phyloP scores from a whole-genome alignment of 306 rosid genomes.

The Begonia peltatifolia region DNA sequence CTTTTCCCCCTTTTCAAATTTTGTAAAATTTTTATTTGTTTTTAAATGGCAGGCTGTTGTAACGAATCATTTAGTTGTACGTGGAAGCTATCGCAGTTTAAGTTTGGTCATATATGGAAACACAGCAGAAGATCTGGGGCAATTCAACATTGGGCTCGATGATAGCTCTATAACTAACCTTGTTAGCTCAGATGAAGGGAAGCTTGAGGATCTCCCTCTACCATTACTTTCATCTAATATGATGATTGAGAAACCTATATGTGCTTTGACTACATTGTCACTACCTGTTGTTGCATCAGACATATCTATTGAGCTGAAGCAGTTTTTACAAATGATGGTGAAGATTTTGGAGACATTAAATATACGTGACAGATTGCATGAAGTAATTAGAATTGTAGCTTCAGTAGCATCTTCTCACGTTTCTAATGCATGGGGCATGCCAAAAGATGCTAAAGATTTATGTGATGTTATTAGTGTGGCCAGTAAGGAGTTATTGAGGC shows the following conservation, averaged over 20 bases:
- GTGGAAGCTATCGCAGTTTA: constrained; percentile 96
- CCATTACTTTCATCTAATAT: constrained; percentile 54
- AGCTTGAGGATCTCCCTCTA: constrained; percentile 81
- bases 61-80: constrained; percentile 85
- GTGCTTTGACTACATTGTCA: constrained; percentile 45
- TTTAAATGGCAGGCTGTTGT: constrained; percentile 68
- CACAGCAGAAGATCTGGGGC: constrained; percentile 96
- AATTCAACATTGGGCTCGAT: constrained; percentile 82
- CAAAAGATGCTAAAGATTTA: constrained; percentile 36
- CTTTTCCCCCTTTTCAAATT: too few relatives aligned
- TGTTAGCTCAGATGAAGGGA: constrained; percentile 72
- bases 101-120: constrained; percentile 90
- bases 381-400: constrained; percentile 49
- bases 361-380: constrained; percentile 43
- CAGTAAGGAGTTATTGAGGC: constrained; percentile 49
- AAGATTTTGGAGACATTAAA: constrained; percentile 52
- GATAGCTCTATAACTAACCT: constrained; percentile 79
- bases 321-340: constrained; percentile 51
- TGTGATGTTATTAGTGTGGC: constrained; percentile 36
- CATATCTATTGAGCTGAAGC: constrained; percentile 55
- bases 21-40: neutral
- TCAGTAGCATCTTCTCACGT: constrained; percentile 61
- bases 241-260: constrained; percentile 43
- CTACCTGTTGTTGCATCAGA: constrained; percentile 51
- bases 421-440: constrained; percentile 27